Conservation (phyloP, 2,329 filamentous ascomycete species). For the Zalaria sp. region DNA sequence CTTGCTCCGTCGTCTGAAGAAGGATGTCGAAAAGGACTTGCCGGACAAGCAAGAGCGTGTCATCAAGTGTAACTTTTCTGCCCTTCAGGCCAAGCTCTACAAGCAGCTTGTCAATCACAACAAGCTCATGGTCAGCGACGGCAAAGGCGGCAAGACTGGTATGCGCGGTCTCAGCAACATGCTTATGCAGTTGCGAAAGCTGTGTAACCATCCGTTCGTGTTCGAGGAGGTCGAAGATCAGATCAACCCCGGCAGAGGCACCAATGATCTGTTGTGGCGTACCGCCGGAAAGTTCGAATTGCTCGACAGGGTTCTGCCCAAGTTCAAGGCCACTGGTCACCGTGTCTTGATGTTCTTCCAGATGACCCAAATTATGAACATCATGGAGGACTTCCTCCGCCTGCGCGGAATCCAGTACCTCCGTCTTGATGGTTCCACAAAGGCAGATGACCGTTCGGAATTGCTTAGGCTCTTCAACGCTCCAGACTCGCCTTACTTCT, state of each 20-base stretch:
- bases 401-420: constrained; percentile 74
- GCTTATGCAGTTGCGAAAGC: constrained; percentile 98
- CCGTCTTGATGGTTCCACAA: constrained; percentile 90
- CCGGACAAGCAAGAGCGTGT: constrained; percentile 99
- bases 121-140: constrained; percentile 84
- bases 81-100: constrained; percentile 84
- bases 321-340: constrained; percentile 83
- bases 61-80: constrained; percentile 97
- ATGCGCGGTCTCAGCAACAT: constrained; percentile 96
- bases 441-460: constrained; percentile 91
- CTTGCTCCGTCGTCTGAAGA: constrained; percentile 95
- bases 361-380: constrained; percentile 99
- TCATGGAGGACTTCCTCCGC: constrained; percentile 96
- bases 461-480: constrained; percentile 81
- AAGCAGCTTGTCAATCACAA: constrained; percentile 96
- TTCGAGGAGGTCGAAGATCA: constrained; percentile 97
- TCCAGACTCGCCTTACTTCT: constrained; percentile 84
- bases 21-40: constrained; percentile 97
- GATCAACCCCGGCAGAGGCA: constrained; percentile 80
- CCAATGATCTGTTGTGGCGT: constrained; percentile 90
- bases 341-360: constrained; percentile 99
- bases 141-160: constrained; percentile 86
- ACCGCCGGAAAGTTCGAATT: constrained; percentile 96
- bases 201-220: constrained; percentile 98
- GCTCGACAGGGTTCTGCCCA: constrained; percentile 79